Conservation (phyloP, 768 basidiomycete species). For the Boletus barrowsii region DNA sequence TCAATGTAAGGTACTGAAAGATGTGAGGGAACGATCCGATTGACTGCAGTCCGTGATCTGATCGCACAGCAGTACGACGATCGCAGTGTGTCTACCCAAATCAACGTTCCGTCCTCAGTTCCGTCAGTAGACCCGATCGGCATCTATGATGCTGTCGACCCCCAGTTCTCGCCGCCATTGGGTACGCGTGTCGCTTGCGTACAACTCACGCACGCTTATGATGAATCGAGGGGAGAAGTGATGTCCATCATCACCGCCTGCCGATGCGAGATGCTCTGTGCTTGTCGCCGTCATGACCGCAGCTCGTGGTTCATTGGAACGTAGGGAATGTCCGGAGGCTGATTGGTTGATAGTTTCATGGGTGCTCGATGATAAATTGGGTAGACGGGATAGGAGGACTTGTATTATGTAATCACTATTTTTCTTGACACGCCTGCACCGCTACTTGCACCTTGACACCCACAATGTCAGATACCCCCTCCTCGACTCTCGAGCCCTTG, state of each 20-base stretch:
- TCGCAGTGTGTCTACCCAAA: too few relatives aligned
- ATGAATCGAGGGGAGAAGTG: not conserved
- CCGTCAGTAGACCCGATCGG: too few relatives aligned
- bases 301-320: too few relatives aligned
- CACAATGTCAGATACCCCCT: constrained; percentile 35
- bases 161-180: not conserved
- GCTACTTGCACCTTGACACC: not conserved
- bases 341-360: too few relatives aligned
- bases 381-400: not conserved
- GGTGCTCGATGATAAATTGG: too few relatives aligned
- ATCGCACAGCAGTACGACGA: too few relatives aligned
- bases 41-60: too few relatives aligned
- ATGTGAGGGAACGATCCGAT: too few relatives aligned
- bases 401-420: constrained; percentile 16
- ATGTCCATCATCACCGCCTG: not conserved
- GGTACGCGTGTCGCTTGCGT: not conserved
- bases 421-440: not conserved
- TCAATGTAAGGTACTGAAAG: too few relatives aligned
- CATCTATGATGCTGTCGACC: not conserved
- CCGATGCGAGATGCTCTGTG: not conserved
- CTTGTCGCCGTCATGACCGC: too few relatives aligned
- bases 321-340: too few relatives aligned
- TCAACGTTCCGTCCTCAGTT: too few relatives aligned
- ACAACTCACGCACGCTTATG: not conserved
- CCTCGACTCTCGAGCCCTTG: constrained; percentile 45